Evolutionary conservation across 257 asterid genomes (phyloP), one percentile per base, ranked within the genome.

Genomic region (Fraxinus cuspidata): DNA sequence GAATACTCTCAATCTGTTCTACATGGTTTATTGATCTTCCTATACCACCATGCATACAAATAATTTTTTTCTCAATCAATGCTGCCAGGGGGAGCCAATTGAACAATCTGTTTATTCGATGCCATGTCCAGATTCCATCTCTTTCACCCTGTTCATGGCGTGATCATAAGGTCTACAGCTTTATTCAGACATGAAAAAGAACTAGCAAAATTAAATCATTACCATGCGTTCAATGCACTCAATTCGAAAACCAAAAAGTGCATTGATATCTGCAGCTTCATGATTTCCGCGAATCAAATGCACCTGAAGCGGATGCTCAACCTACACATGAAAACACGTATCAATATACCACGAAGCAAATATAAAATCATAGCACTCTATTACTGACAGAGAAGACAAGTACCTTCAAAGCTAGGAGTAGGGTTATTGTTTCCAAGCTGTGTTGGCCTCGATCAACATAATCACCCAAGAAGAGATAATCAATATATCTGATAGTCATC

Each of bases 191-290:
- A 63, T 63, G 72, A 67, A 42, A 66, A 53, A 34, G 18, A 11
- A 37, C 2, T 6, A 63, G 71, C 38, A 38, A 28, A 32, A 32
- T 27, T 42, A 25, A 73, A 72, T 69, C 79, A 34, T 79, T 86
- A 92, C 99, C 99, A 94, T 91, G 69, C 98, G 99, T 86, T 96
- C 98, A 53, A 96, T 94, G 89, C 99, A 96, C 92, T 96, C 99
- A 35, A 95, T 95, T 75, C 99, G 90, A 81, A 95, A 95, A 71
- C 99, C 99, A 83, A 95, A 95, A 84, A 93, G 97, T 37, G 99
- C 99, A 89, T 95, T 95, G 80, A 95, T 93, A 91, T 95, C 99
- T 68, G 99, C 97, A 83, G 99, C 99, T 90, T 95, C 99, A 86
- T 95, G 99, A 85, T 95, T 95, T 53, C 99, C 99, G 79, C 97